Evolutionary conservation across 352 stramenopile species (phyloP).

Genomic region (Ophiocytium majus): DNA sequence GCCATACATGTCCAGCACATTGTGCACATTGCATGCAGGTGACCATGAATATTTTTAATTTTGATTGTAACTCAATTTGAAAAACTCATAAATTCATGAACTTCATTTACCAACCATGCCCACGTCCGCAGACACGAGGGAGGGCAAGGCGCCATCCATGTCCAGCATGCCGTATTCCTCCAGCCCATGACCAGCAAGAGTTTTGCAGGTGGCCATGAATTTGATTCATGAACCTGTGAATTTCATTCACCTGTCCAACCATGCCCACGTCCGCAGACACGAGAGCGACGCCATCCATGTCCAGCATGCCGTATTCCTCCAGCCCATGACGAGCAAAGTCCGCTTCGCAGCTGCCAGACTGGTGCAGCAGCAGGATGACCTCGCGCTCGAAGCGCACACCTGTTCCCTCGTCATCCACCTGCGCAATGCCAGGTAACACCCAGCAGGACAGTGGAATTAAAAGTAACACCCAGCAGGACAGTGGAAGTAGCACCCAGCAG

Average conservation of each 20-base stretch:
- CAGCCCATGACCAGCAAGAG: neutral
- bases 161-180: neutral
- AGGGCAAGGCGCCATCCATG: too few species aligned
- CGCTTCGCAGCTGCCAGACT: neutral
- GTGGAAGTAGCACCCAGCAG: too few species aligned
- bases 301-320: neutral
- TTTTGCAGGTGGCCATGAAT: too few species aligned
- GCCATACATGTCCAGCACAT: neutral
- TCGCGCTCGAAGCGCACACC: slow-evolving; percentile 11
- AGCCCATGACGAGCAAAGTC: neutral
- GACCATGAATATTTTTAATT: too few species aligned
- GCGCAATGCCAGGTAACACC: too few species aligned
- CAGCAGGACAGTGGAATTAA: too few species aligned
- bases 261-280: slow-evolving; percentile 14
- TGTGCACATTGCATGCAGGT: too few species aligned
- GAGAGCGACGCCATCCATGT: neutral
- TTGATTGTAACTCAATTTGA: neutral
- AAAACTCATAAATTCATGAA: neutral
- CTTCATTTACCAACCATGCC: too few species aligned
- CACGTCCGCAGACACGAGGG: too few species aligned
- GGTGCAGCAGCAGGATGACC: slow-evolving; percentile 23
- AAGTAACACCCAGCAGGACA: too few species aligned
- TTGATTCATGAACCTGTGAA: too few species aligned
- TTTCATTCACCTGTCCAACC: slow-evolving; percentile 12
- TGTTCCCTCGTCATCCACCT: slow-evolving; percentile 12